Evolutionary conservation across 2,329 filamentous ascomycete genomes (phyloP).

Genomic region (Colletotrichum costaricense): DNA sequence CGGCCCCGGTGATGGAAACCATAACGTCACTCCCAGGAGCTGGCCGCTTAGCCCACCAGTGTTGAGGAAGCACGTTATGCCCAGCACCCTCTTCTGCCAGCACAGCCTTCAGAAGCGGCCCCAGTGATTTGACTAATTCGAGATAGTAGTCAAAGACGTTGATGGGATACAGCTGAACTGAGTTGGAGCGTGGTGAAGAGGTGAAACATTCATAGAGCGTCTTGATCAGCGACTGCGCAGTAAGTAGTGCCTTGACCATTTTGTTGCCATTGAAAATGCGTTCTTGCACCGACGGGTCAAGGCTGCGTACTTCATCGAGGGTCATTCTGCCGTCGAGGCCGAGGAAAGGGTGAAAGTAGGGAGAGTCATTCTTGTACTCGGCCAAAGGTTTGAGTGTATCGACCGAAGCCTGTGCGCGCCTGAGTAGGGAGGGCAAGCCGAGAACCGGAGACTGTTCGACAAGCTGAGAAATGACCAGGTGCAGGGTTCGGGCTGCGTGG

Average conservation of each 20-base stretch:
- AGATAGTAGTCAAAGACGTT: slow-evolving; percentile 89
- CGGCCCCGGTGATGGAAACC: slow-evolving; percentile 4
- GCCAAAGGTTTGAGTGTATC: slow-evolving; percentile 76
- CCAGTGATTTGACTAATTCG: slow-evolving; percentile 78
- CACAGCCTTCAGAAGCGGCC: slow-evolving; percentile 81
- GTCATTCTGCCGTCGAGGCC: slow-evolving; percentile 49
- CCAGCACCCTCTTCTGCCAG: slow-evolving; percentile 88
- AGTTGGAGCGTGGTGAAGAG: slow-evolving; percentile 72
- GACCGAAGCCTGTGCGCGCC: slow-evolving; percentile 77
- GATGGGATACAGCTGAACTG: slow-evolving; percentile 76
- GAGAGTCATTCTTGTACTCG: slow-evolving; percentile 58
- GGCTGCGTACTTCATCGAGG: slow-evolving; percentile 47
- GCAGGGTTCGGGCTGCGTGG: slow-evolving; percentile 75
- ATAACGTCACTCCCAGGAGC: slow-evolving; percentile 30
- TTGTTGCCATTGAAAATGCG: slow-evolving; percentile 74
- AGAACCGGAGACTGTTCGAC: slow-evolving; percentile 85
- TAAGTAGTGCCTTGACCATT: slow-evolving; percentile 81
- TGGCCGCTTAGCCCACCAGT: slow-evolving; percentile 59
- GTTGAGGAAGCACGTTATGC: slow-evolving; percentile 77
- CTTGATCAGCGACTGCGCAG: slow-evolving; percentile 80
- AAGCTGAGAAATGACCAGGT: slow-evolving; percentile 79
- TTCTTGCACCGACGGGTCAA: slow-evolving; percentile 50
- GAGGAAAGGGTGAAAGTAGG: slow-evolving; percentile 80
- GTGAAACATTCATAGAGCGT: slow-evolving; percentile 81
- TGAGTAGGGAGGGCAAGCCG: slow-evolving; percentile 83